Evolutionary conservation across 257 asterid species (phyloP), one percentile per base, ranked within the genome.

Genomic region (Solanum chaucha): DNA sequence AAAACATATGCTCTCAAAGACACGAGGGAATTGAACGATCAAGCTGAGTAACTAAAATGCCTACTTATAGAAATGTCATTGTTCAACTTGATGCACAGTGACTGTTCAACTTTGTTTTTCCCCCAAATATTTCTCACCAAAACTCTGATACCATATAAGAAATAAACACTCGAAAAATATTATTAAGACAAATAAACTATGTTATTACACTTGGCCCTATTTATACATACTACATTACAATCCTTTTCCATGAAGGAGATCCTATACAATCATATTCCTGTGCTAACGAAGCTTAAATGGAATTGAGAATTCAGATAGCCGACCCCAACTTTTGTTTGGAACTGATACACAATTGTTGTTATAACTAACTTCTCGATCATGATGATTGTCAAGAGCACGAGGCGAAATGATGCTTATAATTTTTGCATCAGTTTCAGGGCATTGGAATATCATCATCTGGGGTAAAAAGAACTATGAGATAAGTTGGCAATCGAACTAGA

Each of bases 401-500:
- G 82, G 82, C 4, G 30, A 36, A 74, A 36, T 74, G 82, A 36
- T 36, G 82, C 55, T 74, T 74, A 22, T 35, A 38, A 22, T 74
- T 10, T 24, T 10, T 34, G 40, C 46, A 30, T 24, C 73, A 58
- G 51, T 40, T 83, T 44, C 75, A 8, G 6, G 51, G 51, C 28
- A 17, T 14, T 20, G 28, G 30, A 19, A 20, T 20, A 35, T 73
- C 82, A 73, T 88, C 89, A 89, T 67, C 92, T 89, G 30, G 92
- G 93, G 77, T 91, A 81, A 74, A 91, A 87, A 1, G 91, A 86
- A 83, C 91, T 89, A 28, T 89, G 87, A 5, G 92, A 89, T 80
- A 91, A 19, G 58, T 74, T 88, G 41, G 92, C 93, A 58, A 87
- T 75, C 8, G 92, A 89, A 74, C 40, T 83, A 78, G 46, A 32